Evolutionary conservation across 2,329 filamentous ascomycete species (phyloP).

Genomic region (Lizonia empirigonia): DNA sequence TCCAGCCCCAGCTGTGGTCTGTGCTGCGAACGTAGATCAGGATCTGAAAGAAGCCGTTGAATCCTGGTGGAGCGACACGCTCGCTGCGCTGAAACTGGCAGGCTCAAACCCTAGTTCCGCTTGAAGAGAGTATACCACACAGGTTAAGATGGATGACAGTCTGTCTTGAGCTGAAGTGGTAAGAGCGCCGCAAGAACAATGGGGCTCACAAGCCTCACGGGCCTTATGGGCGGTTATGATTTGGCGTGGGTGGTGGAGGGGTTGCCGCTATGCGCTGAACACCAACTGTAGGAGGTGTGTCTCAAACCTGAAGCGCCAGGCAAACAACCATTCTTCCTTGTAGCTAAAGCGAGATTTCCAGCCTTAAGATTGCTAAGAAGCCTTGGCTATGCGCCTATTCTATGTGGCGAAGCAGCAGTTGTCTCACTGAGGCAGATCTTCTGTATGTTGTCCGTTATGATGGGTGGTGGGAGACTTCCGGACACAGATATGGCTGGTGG

Average conservation of each 20-base stretch:
- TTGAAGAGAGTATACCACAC: slow-evolving; percentile 38
- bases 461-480: not conserved
- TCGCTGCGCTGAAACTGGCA: slow-evolving; percentile 46
- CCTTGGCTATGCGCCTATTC: slow-evolving; percentile 31
- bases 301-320: slow-evolving; percentile 49
- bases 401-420: slow-evolving; percentile 28
- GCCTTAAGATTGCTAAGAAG: slow-evolving; percentile 24
- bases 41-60: slow-evolving; percentile 24
- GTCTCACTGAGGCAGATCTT: slow-evolving; percentile 15
- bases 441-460: not conserved
- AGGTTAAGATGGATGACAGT: slow-evolving; percentile 39
- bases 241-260: slow-evolving; percentile 27
- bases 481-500: not conserved
- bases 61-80: slow-evolving; percentile 37
- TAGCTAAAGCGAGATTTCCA: slow-evolving; percentile 23
- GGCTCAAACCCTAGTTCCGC: slow-evolving; percentile 43
- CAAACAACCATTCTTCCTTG: slow-evolving; percentile 44
- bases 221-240: slow-evolving; percentile 23
- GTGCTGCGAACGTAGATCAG: slow-evolving; percentile 40
- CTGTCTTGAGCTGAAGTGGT: slow-evolving; percentile 28
- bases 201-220: slow-evolving; percentile 23
- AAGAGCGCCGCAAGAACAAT: slow-evolving; percentile 1
- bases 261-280: slow-evolving; percentile 38
- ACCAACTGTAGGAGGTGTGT: slow-evolving; percentile 47
- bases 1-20: slow-evolving; percentile 31